Evolutionary conservation across 768 basidiomycete genomes (phyloP), one percentile per base, ranked within the genome.

Genomic region (Calvatia gigantea): DNA sequence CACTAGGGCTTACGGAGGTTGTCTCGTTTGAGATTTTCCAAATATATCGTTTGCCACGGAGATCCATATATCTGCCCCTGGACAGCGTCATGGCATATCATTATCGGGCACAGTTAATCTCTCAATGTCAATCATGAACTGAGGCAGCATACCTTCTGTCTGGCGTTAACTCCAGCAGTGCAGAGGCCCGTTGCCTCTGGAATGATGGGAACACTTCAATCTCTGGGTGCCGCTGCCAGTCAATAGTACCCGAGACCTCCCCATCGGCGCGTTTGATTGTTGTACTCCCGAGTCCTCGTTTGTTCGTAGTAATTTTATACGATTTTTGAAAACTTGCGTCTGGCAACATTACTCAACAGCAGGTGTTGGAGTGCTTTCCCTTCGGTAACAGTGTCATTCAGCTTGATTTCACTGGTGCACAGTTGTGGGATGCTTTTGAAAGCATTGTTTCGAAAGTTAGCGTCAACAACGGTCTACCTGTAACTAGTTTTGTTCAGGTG

Each of bases 361-460:
- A 61, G 61, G 33, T 65, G 62, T 28, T 61, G 59, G 52, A 71
- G 23, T 65, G 70, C 29, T 76, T 76, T 68, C 77, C 78, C 19
- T 79, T 78, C 61, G 70, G 70, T 9, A 76, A 76, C 62, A 63
- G 67, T 35, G 63, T 77, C 23, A 68, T 69, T 49, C 73, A 78
- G 58, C 65, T 78, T 52, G 53, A 61, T 15, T 70, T 77, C 59
- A 75, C 73, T 8, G 76, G 75, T 19, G 61, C 61, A 6, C 64
- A 74, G 59, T 64, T 78, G 14, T 77, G 75, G 75, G 65, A 72
- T 41, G 63, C 73, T 51, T 73, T 78, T 48, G 75, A 77, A 57
- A 72, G 76, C 44, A 70, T 73, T 53, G 69, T 68, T 2, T 69
- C 68, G 15, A 64, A 61, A 33, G 62, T 65, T 29, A 72, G 65